Percentiles rank a stretch among this genome's conserved stretches.
phyloP scores from a whole-genome alignment of 1,284 basidiomycete genomes.

The Pisolithus thermaeus region DNA sequence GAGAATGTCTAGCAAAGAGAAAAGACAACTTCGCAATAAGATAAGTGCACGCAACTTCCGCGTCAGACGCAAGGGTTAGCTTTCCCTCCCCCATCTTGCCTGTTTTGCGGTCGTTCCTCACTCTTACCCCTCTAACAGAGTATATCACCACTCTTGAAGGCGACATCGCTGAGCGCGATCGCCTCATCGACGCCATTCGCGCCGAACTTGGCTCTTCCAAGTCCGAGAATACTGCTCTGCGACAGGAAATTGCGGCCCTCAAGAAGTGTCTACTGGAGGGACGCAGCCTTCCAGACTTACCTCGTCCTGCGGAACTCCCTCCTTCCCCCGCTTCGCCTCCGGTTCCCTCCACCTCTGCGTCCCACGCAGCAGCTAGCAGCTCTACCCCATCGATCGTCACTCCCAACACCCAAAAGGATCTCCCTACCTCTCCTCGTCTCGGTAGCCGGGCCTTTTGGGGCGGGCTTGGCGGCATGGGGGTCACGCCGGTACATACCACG shows the following conservation, averaged over 20 bases:
- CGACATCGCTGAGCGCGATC: slow-evolving; percentile 90
- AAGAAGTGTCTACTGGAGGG: slow-evolving; percentile 76
- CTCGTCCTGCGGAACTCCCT: slow-evolving; percentile 41
- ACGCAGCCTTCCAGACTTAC: slow-evolving; percentile 35
- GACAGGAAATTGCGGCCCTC: slow-evolving; percentile 78
- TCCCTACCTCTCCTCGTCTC: slow-evolving; percentile 58
- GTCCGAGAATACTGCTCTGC: slow-evolving; percentile 80
- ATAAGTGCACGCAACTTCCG: slow-evolving; percentile 94
- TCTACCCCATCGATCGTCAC: slow-evolving; percentile 40
- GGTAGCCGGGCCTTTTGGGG: slow-evolving; percentile 66
- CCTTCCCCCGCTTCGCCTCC: slow-evolving; percentile 34
- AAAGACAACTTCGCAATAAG: slow-evolving; percentile 94
- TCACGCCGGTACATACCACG: slow-evolving; percentile 82
- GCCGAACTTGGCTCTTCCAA: slow-evolving; percentile 76
- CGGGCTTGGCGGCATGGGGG: slow-evolving; percentile 58
- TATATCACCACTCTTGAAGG: slow-evolving; percentile 92
- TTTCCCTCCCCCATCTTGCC: slow-evolving; percentile 3
- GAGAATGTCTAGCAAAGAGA: slow-evolving; percentile 94
- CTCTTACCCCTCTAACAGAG: slow-evolving; percentile 41
- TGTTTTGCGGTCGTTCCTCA: background rate
- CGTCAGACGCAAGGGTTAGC: slow-evolving; percentile 81
- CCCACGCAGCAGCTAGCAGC: slow-evolving; percentile 13
- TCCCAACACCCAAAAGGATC: slow-evolving; percentile 81
- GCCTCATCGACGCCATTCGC: slow-evolving; percentile 83
- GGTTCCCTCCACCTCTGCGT: slow-evolving; percentile 19